A percentile compares a stretch with the other conserved stretches of the same genome.
phyloP scores from a whole-genome alignment of 495 filamentous ascomycete species.

The Pseudevernia furfuracea region DNA sequence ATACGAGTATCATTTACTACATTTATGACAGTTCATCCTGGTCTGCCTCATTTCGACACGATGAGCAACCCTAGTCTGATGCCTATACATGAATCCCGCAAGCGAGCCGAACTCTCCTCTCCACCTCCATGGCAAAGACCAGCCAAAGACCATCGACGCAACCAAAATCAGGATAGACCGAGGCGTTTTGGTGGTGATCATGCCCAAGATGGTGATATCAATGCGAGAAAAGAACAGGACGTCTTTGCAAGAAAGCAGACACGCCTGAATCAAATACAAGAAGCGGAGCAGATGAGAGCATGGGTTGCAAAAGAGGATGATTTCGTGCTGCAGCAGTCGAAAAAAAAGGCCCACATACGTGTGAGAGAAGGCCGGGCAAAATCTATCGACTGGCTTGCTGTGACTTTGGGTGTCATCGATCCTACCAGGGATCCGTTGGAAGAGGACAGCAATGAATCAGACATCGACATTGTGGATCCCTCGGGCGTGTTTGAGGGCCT shows the following conservation, averaged over 20 bases:
- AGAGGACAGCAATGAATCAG: conserved; percentile 70
- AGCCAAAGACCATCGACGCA: conserved; percentile 18
- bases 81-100: conserved; percentile 11
- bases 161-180: conserved; percentile 17
- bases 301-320: conserved; percentile 94
- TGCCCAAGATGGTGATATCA: conserved; percentile 2
- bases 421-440: conserved; percentile 69
- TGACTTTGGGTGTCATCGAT: conserved; percentile 82
- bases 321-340: conserved; percentile 93
- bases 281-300: conserved; percentile 68
- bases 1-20: neutral
- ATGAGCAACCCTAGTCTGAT: neutral
- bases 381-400: conserved; percentile 92
- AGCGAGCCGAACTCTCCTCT: conserved; percentile 11
- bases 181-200: conserved; percentile 5
- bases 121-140: conserved; percentile 17
- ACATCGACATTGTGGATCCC: conserved; percentile 74
- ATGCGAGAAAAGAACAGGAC: conserved; percentile 21
- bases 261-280: conserved; percentile 53
- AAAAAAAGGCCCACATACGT: conserved; percentile 94
- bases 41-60: neutral
- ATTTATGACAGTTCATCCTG: neutral
- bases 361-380: conserved; percentile 90
- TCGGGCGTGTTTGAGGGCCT: conserved; percentile 74
- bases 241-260: conserved; percentile 39